phyloP scores from a whole-genome alignment of 345 rosid genomes.

The Arabidopsis arenosa region DNA sequence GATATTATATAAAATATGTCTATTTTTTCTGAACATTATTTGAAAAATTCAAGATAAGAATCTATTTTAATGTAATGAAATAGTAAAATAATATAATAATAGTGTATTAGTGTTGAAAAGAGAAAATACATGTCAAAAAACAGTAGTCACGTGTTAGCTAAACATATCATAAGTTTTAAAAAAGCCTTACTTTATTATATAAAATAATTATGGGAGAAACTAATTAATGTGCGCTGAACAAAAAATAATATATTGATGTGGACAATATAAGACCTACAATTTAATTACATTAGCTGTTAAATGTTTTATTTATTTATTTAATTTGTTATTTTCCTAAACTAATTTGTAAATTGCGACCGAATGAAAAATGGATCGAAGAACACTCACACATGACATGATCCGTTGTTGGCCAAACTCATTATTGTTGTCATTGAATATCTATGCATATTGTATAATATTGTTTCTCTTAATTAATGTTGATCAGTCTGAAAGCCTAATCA shows the following conservation, averaged over 20 bases:
- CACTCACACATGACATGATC: constrained; percentile 31
- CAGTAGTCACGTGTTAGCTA: no score
- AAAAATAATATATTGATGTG: neutral
- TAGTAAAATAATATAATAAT: no score
- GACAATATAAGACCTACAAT: constrained; percentile 18
- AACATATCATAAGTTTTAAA: no score
- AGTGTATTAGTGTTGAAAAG: no score
- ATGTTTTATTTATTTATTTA: neutral
- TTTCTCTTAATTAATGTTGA: constrained; percentile 23
- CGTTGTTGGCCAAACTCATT: constrained; percentile 32
- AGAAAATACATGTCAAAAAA: no score
- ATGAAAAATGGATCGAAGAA: constrained; percentile 18
- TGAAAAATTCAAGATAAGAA: no score
- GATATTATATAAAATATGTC: no score
- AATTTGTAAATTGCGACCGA: neutral
- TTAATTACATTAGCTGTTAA: constrained; percentile 19
- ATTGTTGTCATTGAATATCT: constrained; percentile 18
- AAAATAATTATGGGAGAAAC: neutral
- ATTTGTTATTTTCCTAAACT: neutral
- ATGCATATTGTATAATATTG: neutral
- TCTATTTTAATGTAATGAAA: no score
- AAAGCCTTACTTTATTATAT: no score
- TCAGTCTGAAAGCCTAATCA: constrained; percentile 37
- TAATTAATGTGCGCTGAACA: neutral
- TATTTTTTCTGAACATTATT: no score